phyloP scores from a whole-genome alignment of 176 grass and related monocot species.

The Elymus sibiricus region DNA sequence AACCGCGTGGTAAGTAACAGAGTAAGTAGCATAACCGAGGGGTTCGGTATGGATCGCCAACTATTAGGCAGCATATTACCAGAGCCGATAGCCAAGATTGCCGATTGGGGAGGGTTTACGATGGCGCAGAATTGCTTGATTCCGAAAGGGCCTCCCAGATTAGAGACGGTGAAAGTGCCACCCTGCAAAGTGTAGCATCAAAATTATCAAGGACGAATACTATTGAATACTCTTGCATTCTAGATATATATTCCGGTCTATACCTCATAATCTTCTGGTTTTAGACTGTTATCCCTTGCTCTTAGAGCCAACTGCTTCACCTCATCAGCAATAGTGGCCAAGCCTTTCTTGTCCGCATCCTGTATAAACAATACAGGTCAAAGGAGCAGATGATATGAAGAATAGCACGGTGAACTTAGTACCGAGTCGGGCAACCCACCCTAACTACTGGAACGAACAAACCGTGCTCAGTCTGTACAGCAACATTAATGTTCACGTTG shows the following conservation, averaged over 20 bases:
- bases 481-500: slow-evolving; percentile 76
- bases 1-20: background rate
- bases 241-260: background rate
- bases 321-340: slow-evolving; percentile 62
- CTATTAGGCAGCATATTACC: slow-evolving; percentile 31
- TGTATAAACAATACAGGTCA: slow-evolving; percentile 19
- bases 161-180: slow-evolving; percentile 67
- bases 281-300: slow-evolving; percentile 65
- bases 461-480: slow-evolving; percentile 65
- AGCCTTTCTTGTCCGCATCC: slow-evolving; percentile 65
- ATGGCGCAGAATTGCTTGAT: slow-evolving; percentile 86
- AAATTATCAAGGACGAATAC: slow-evolving; percentile 8
- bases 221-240: background rate
- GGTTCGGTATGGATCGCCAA: background rate
- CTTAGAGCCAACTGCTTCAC: slow-evolving; percentile 62
- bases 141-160: slow-evolving; percentile 73
- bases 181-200: slow-evolving; percentile 37
- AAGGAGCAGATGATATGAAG: background rate
- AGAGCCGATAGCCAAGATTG: slow-evolving; percentile 72
- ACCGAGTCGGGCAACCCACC: slow-evolving; percentile 36
- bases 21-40: background rate
- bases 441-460: slow-evolving; percentile 72
- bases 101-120: slow-evolving; percentile 70
- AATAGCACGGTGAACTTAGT: background rate
- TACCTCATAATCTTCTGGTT: slow-evolving; percentile 72